A percentile compares a stretch with the other conserved stretches of the same genome.
Conservation (phyloP, 2,329 filamentous ascomycete species). For the Blastomyces parvus region DNA sequence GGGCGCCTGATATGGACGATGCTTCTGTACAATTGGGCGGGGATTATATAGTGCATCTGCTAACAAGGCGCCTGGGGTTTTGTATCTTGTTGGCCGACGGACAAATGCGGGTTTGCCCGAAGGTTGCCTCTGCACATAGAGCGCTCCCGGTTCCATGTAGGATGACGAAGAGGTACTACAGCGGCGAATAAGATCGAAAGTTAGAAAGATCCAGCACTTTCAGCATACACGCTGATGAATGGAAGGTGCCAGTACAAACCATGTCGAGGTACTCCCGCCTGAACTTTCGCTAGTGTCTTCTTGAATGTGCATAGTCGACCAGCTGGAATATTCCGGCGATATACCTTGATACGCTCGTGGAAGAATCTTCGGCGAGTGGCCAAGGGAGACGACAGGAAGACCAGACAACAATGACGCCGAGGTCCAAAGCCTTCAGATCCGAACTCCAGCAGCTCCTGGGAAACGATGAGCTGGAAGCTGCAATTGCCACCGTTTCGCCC, state of each 20-base stretch:
- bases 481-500: neutral
- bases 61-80: slow-evolving; percentile 6
- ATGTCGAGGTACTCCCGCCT: slow-evolving; percentile 1
- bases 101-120: slow-evolving; percentile 16
- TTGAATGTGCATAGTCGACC: neutral
- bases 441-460: neutral
- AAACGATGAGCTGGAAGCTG: neutral
- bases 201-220: neutral
- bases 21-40: neutral
- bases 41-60: slow-evolving; percentile 8
- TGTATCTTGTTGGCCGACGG: slow-evolving; percentile 13
- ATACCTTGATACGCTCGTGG: neutral
- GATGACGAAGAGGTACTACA: neutral
- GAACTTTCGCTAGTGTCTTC: neutral
- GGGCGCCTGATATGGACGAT: neutral
- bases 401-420: neutral
- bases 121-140: slow-evolving; percentile 14
- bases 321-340: neutral
- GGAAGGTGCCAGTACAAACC: neutral
- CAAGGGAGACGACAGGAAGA: neutral
- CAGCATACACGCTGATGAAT: neutral
- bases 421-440: neutral
- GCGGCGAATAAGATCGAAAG: neutral
- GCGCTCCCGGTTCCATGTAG: slow-evolving; percentile 11
- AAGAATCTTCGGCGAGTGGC: neutral